Evolutionary conservation across 192 early-diverging fungal species (phyloP), one percentile per base, ranked within the genome.

Genomic region (Phycomyces nitens): DNA sequence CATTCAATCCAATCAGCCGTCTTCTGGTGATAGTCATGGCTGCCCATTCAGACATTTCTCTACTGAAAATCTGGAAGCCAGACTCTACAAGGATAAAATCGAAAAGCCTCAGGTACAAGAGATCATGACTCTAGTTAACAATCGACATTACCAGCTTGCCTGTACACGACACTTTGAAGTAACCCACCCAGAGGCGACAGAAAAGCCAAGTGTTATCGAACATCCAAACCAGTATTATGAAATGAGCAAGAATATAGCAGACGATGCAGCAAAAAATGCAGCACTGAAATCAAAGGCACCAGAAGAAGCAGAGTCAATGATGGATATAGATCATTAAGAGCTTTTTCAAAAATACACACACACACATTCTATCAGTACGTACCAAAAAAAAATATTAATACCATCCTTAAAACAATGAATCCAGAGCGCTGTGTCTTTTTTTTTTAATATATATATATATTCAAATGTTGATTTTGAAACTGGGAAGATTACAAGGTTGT

Each of bases 221-320:
- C 94, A 97, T 79, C 96, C 96, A 12, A 99, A 99, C 78, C 89
- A 92, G 73, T 99, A 86, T 72, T 94, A 90, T 77, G 92, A 96
- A 70, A 20, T 53, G 41, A 73, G 71, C 53, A 63, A 54, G 20
- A 18, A 12, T 7, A 6, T 21, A 18, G 51, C 51, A 5, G 18
- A 12, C 18, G 20, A 2, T 12, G 21, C 52, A 23, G 52, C 24
- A 12, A 21, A 18, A 20, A 53, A 4, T 53, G 24, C 52, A 11
- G 12, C 24, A 1, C 5, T 21, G 5, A 21, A 18, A 23, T 3
- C 52, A 4, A 12, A 18, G 1, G 12, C 20, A 50, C 20, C 2
- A 50, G 47, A 5, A 50, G 47, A 5, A 34, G 7, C 29, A 34
- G 29, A 34, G 29, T 34, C 44, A 47, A 47, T 47, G 44, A 47